Evolutionary conservation across 2,329 filamentous ascomycete species (phyloP).

Genomic region (Fusarium sp.): DNA sequence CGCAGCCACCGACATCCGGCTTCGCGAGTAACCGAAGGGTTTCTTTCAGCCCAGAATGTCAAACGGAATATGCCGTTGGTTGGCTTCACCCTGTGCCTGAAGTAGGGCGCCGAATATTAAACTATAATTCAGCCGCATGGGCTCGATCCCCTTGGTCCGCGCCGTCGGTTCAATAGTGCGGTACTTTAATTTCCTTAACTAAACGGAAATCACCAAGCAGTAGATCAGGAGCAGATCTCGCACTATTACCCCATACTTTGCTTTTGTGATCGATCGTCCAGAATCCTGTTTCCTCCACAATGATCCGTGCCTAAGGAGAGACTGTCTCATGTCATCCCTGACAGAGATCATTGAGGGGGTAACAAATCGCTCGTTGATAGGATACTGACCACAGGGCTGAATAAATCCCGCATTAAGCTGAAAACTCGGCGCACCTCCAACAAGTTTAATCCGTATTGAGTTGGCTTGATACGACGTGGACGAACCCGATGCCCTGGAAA

Average conservation of each 20-base stretch:
- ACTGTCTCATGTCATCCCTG: not conserved
- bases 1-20: not conserved
- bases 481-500: constrained; percentile 5
- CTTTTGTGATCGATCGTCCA: not conserved
- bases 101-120: constrained; percentile 18
- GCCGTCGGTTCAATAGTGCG: not conserved
- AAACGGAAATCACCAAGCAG: constrained; percentile 14
- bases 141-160: constrained; percentile 6
- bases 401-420: not conserved
- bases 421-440: not conserved
- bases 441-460: not conserved
- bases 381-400: constrained; percentile 10
- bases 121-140: constrained; percentile 31
- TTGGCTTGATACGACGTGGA: not conserved
- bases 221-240: constrained; percentile 6
- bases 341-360: fast-evolving
- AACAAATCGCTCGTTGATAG: not conserved
- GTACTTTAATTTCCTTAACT: constrained; percentile 10
- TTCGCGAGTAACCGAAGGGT: not conserved
- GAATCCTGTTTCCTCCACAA: not conserved
- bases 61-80: not conserved
- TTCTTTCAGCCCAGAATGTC: too few species aligned
- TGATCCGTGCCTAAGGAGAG: not conserved
- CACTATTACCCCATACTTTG: not conserved
- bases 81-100: constrained; percentile 28